phyloP scores from a whole-genome alignment of 768 basidiomycete species.

The Lentinula boryana region DNA sequence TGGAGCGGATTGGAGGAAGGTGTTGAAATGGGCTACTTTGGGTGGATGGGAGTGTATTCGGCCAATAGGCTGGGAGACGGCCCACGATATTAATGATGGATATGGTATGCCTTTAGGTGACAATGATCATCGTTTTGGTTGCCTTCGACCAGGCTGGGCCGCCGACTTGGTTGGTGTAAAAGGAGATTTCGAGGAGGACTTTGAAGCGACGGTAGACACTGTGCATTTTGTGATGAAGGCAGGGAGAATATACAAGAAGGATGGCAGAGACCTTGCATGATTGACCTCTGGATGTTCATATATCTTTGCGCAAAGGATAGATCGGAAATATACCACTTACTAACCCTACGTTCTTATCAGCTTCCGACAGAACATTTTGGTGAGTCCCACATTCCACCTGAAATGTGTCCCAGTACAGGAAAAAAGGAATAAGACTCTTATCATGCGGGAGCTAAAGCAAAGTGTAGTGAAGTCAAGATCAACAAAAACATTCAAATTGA shows the following conservation, averaged over 20 bases:
- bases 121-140: conserved; percentile 52
- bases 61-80: conserved; percentile 39
- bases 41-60: conserved; percentile 54
- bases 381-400: too few relatives aligned
- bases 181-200: conserved; percentile 32
- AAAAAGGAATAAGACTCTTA: too few relatives aligned
- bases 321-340: too few relatives aligned
- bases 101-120: conserved; percentile 29
- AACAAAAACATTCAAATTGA: too few relatives aligned
- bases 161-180: conserved; percentile 40
- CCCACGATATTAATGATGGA: conserved; percentile 17
- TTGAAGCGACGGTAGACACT: conserved; percentile 39
- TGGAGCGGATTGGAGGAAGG: conserved; percentile 45
- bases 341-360: too few relatives aligned
- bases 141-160: conserved; percentile 46
- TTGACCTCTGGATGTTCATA: too few relatives aligned
- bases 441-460: too few relatives aligned
- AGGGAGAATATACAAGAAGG: conserved; percentile 38
- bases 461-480: too few relatives aligned
- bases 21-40: conserved; percentile 54
- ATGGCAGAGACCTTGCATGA: conserved; percentile 19
- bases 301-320: too few relatives aligned
- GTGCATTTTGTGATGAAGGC: conserved; percentile 57
- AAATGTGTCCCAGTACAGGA: too few relatives aligned
- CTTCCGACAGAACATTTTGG: too few relatives aligned